These are phyloP conservation scores for Termitomyces sp. DNA, from an alignment of 768 basidiomycete genomes.

Conservation along the genomic window DNA sequence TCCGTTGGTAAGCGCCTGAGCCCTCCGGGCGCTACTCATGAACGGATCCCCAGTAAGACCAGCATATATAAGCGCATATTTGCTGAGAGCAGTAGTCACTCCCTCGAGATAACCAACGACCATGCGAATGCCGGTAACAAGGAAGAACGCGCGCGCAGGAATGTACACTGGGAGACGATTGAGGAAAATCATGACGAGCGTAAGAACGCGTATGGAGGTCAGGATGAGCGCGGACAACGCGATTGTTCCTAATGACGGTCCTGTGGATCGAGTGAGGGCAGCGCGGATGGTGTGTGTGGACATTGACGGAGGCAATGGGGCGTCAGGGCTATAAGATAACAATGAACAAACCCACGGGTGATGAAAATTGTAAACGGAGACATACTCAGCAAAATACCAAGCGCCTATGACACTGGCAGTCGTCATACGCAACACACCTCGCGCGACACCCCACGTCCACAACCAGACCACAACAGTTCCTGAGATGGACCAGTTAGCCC, in stretches of 20 bases:
- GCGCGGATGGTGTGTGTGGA: slow-evolving; percentile 74
- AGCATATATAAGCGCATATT: slow-evolving; percentile 60
- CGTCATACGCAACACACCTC: slow-evolving; percentile 71
- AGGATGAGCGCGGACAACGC: slow-evolving; percentile 73
- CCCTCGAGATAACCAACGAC: slow-evolving; percentile 47
- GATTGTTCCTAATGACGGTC: slow-evolving; percentile 78
- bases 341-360: background rate
- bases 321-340: slow-evolving; percentile 19
- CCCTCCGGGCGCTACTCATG: slow-evolving; percentile 46
- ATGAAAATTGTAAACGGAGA: slow-evolving; percentile 8
- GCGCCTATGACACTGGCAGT: slow-evolving; percentile 82
- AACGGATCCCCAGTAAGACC: slow-evolving; percentile 75
- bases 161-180: slow-evolving; percentile 51
- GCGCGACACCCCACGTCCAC: slow-evolving; percentile 74
- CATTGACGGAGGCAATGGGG: slow-evolving; percentile 39
- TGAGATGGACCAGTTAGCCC: slow-evolving; percentile 39
- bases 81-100: slow-evolving; percentile 52
- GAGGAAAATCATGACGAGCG: slow-evolving; percentile 42
- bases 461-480: slow-evolving; percentile 59
- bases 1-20: slow-evolving; percentile 36
- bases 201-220: slow-evolving; percentile 58
- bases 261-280: slow-evolving; percentile 72
- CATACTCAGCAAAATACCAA: slow-evolving; percentile 77
- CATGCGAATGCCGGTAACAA: slow-evolving; percentile 37
- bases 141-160: slow-evolving; percentile 42